Conservation (phyloP, 139 green algal genomes). For the Chlamydomonas asymmetrica region DNA sequence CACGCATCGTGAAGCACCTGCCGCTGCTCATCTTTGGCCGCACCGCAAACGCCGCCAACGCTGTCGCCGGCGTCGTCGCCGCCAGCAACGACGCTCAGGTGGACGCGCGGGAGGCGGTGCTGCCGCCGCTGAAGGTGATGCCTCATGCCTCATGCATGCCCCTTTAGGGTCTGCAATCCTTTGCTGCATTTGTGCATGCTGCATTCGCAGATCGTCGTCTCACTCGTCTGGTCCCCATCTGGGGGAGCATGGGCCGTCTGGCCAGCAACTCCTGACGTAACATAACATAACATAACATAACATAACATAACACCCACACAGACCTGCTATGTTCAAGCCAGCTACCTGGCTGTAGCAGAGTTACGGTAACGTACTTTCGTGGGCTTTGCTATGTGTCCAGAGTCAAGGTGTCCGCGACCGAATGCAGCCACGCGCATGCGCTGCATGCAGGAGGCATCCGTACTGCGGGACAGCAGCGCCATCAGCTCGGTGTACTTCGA, state of each 20-base stretch:
- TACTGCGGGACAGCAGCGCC: slow-evolving; percentile 11
- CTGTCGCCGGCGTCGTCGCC: neutral
- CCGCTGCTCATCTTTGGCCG: slow-evolving; percentile 80
- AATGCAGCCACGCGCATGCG: neutral
- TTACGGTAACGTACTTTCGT: too few species aligned
- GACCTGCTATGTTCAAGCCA: too few species aligned
- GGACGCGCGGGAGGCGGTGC: neutral
- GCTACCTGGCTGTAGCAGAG: too few species aligned
- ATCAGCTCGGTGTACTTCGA: slow-evolving; percentile 77
- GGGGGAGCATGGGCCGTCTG: too few species aligned
- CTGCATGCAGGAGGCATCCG: neutral
- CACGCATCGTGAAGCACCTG: slow-evolving; percentile 67
- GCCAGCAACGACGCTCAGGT: neutral
- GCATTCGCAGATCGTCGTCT: too few species aligned
- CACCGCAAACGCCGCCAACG: neutral
- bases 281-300: too few species aligned
- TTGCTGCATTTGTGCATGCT: too few species aligned
- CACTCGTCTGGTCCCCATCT: too few species aligned
- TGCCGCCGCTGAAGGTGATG: neutral
- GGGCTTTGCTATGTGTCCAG: neutral
- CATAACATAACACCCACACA: too few species aligned
- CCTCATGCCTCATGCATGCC: neutral
- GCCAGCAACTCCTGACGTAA: too few species aligned
- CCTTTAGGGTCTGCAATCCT: too few species aligned
- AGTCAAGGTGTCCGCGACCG: neutral